Evolutionary conservation across 2,329 filamentous ascomycete genomes (phyloP).

Genomic region (Aspergillus terreus): DNA sequence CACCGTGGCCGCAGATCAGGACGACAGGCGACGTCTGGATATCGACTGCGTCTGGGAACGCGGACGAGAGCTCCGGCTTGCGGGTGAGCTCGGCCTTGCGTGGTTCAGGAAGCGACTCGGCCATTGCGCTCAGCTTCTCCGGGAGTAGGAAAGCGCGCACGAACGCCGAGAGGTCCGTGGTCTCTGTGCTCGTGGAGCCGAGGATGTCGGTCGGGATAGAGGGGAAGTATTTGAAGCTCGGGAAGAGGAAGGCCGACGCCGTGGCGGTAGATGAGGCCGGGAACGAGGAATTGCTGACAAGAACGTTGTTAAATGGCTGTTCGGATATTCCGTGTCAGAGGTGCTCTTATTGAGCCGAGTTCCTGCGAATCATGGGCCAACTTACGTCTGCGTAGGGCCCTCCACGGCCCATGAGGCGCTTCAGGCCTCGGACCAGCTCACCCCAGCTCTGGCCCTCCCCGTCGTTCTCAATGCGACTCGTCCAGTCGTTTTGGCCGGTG

Average conservation of each 20-base stretch:
- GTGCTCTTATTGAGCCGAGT: not conserved
- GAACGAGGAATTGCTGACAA: slow-evolving; percentile 74
- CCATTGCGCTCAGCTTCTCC: slow-evolving; percentile 28
- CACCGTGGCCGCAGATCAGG: slow-evolving; percentile 82
- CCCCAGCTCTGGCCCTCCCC: slow-evolving; percentile 49
- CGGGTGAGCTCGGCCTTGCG: slow-evolving; percentile 38
- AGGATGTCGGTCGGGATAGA: slow-evolving; percentile 62
- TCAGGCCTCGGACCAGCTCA: slow-evolving; percentile 61
- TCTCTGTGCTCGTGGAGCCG: slow-evolving; percentile 27
- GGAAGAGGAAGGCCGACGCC: slow-evolving; percentile 70
- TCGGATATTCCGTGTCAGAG: not conserved
- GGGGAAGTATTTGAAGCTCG: slow-evolving; percentile 76
- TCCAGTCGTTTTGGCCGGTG: slow-evolving; percentile 77
- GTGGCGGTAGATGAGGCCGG: slow-evolving; percentile 47
- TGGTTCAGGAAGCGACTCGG: slow-evolving; percentile 27
- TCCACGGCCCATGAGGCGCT: slow-evolving; percentile 61
- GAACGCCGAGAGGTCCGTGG: slow-evolving; percentile 41
- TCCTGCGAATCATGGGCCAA: not conserved
- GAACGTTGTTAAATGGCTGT: slow-evolving; percentile 78
- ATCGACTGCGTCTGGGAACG: slow-evolving; percentile 61
- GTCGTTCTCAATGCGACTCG: slow-evolving; percentile 79
- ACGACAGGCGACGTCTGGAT: slow-evolving; percentile 58
- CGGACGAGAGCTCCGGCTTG: slow-evolving; percentile 45
- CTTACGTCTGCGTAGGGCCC: slow-evolving; percentile 62
- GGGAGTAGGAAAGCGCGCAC: slow-evolving; percentile 41